A percentile compares a stretch with the other conserved stretches of the same genome.
Evolutionary conservation across 1,284 basidiomycete genomes (phyloP).

Genomic region (Irpex lacteus): DNA sequence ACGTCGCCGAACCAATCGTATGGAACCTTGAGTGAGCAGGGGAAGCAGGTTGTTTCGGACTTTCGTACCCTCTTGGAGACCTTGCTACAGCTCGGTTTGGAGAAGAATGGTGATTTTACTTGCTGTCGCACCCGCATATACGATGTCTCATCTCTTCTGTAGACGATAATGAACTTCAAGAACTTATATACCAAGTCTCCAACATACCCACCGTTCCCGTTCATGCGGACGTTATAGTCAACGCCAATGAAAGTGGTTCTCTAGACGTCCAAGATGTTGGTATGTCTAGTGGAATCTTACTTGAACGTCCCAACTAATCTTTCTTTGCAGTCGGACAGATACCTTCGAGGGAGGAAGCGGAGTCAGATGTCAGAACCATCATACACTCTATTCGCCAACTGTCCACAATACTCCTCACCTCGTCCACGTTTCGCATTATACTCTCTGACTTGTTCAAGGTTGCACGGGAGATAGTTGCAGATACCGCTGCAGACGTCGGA

Average conservation of each 20-base stretch:
- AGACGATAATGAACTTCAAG: slow-evolving; percentile 48
- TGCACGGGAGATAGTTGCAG: background rate
- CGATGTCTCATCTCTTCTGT: background rate
- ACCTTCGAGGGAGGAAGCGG: background rate
- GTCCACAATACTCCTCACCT: background rate
- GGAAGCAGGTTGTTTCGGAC: slow-evolving; percentile 32
- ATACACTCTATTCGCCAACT: background rate
- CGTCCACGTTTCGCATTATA: slow-evolving; percentile 1
- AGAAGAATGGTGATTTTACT: slow-evolving; percentile 45
- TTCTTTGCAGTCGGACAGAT: background rate
- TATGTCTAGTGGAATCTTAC: background rate
- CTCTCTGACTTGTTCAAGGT: slow-evolving; percentile 1
- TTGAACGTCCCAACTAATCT: background rate
- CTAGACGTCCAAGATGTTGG: slow-evolving; percentile 9
- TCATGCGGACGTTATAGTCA: slow-evolving; percentile 27
- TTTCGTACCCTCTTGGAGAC: slow-evolving; percentile 35
- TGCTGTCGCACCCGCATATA: background rate
- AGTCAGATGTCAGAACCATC: background rate
- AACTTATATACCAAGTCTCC: slow-evolving; percentile 32
- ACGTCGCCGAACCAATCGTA: slow-evolving; percentile 30
- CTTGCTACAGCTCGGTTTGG: slow-evolving; percentile 38
- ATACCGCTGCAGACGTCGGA: background rate
- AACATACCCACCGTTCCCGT: slow-evolving; percentile 15
- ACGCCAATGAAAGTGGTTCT: background rate
- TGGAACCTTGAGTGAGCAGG: slow-evolving; percentile 33